Percentiles rank a stretch among this genome's conserved stretches.
Evolutionary conservation across 176 grass and related monocot genomes (phyloP).

Genomic region (Zoysia japonica): DNA sequence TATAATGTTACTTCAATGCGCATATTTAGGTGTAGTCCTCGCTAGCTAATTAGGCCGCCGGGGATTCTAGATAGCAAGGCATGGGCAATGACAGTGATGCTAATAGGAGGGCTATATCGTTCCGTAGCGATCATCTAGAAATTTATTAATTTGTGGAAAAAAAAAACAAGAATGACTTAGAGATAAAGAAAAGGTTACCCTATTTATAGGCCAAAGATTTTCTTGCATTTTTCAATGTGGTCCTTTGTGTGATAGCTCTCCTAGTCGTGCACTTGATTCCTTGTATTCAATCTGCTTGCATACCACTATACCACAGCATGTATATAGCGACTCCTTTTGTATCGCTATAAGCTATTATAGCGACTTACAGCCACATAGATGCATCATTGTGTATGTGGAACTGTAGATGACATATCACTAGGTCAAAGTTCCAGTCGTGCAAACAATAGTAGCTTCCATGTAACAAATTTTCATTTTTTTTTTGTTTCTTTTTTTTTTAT

Average conservation of each 20-base stretch:
- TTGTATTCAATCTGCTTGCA: conserved; percentile 21
- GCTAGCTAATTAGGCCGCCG: no score
- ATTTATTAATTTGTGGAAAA: not conserved
- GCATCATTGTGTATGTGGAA: conserved; percentile 19
- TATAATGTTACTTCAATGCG: no score
- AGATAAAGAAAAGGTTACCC: not conserved
- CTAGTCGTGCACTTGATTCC: conserved; percentile 27
- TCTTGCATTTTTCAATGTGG: not conserved
- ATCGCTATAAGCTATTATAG: no score
- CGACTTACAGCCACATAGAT: not conserved
- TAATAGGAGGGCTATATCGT: conserved; percentile 31
- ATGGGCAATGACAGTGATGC: conserved; percentile 58
- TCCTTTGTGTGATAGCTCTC: conserved; percentile 29
- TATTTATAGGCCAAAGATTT: not conserved
- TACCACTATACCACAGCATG: not conserved
- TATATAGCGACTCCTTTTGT: no score
- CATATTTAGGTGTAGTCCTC: not conserved
- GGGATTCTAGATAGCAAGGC: conserved; percentile 31
- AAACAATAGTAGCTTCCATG: conserved; percentile 32
- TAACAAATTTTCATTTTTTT: not conserved
- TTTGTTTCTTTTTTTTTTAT: not conserved
- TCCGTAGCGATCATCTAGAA: conserved; percentile 31
- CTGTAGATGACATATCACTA: conserved; percentile 27
- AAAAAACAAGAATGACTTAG: not conserved
- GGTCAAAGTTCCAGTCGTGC: conserved; percentile 24